phyloP scores from a whole-genome alignment of 331 rosid species.

The Rosa hybrid region DNA sequence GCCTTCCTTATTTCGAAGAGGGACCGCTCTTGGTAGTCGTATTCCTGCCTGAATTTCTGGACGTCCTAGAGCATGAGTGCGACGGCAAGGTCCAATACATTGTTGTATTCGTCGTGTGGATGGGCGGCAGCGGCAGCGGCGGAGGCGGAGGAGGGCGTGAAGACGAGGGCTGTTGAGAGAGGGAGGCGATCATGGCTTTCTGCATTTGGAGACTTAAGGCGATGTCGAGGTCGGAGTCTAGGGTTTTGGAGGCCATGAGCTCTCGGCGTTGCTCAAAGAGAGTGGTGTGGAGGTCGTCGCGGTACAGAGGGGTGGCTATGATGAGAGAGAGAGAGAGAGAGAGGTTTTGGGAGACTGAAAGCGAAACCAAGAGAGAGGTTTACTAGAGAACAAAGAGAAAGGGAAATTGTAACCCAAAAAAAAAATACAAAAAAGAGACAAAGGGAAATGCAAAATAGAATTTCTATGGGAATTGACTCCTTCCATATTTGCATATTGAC shows the following conservation, averaged over 20 bases:
- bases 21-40: constrained; percentile 30
- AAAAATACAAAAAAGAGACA: too few relatives aligned
- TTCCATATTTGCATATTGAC: too few relatives aligned
- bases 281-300: constrained; percentile 13
- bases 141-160: background rate
- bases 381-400: too few relatives aligned
- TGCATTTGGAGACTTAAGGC: constrained; percentile 50
- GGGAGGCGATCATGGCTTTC: constrained; percentile 47
- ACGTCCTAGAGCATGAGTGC: constrained; percentile 37
- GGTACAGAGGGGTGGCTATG: background rate
- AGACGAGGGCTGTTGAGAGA: constrained; percentile 24
- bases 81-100: constrained; percentile 32
- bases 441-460: too few relatives aligned
- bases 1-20: constrained; percentile 33
- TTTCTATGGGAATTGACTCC: too few relatives aligned
- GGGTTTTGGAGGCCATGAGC: constrained; percentile 37
- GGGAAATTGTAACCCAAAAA: too few relatives aligned
- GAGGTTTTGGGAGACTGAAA: too few relatives aligned
- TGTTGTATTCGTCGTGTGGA: too few relatives aligned
- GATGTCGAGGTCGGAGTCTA: constrained; percentile 39
- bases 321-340: too few relatives aligned
- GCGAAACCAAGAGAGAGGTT: too few relatives aligned
- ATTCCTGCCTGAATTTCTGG: constrained; percentile 22
- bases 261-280: constrained; percentile 36
- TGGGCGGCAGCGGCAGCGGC: background rate